Evolutionary conservation across 768 basidiomycete species (phyloP), one percentile per base, ranked within the genome.

Genomic region (Suillus alpinus): DNA sequence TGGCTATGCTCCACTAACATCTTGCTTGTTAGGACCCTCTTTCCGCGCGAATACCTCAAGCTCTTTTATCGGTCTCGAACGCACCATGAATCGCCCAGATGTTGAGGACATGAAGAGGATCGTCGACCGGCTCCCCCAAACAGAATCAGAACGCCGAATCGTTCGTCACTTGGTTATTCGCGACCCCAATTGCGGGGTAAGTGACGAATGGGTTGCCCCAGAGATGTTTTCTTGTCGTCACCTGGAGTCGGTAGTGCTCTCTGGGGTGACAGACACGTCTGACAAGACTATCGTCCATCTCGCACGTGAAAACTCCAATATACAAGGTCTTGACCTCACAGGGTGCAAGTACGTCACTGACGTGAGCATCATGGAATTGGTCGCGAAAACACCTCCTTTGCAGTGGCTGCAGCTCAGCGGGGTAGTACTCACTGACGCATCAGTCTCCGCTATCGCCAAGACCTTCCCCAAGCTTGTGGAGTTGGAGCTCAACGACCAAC

Each of bases 341-440:
- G 87, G 86, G 18, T 97, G 95, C 76, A 79, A 78, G 37, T 77
- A 81, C 62, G 79, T 98, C 51, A 89, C 91, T 18, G 92, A 95
- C 68, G 81, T 84, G n/a, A 88, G 87, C 4, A 76, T 97, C 60
- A 74, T 86, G 59, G 87, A 88, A 59, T 72, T 98, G 44, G 88
- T 89, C 13, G 79, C 81, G 57, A 82, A 86, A 63, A 86, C 86
- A 23, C 85, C 84, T 29, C 80, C 86, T 20, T 75, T 98, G 39
- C 82, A 90, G 60, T 85, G 89, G 78, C 79, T 95, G 60, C 87
- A 87, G 66, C 74, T 96, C 60, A 88, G 85, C 65, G 82, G 91
- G 57, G 80, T 80, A 29, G 80, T 81, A n/a, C 71, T 95, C 46
- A 86, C 85, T 0, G 84, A 86, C 61, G 69, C 71, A 7, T 75